Evolutionary conservation across 1,284 basidiomycete genomes (phyloP), one percentile per base, ranked within the genome.

Genomic region (Malassezia brasiliensis): DNA sequence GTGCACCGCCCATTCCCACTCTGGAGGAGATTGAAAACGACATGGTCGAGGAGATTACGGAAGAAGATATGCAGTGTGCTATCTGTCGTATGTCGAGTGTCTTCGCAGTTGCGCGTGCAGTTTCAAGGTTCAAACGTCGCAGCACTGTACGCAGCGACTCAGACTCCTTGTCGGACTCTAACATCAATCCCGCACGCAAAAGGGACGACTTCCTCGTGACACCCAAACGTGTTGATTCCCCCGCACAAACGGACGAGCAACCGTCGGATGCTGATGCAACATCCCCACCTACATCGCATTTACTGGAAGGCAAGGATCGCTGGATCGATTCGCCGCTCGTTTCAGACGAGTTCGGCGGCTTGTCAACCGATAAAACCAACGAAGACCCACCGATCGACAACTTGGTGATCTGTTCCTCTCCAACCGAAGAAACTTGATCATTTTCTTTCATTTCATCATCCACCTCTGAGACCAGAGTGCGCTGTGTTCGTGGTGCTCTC

Each of bases 71-170:
- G 52, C 64, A 69, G 44, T 53, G 61, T 28, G 68, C 70, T 47
- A 71, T 74, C 37, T 64, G 63, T 56, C 62, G 63, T 45, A 72
- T 70, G 39, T 62, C 63, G 37, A 71, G 71, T 50, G 62, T 74
- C 47, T 74, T 74, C 34, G 66, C 70, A 4, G 63, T 73, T 35
- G 72, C 70, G 6, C 61, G 67, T 39, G 72, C 72, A n/a, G 63
- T 74, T 8, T 65, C 64, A 12, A 64, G 66, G 22, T 73, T 74
- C 64, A 73, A 72, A 53, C 40, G 59, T 12, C 20, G 17, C 28
- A 37, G 34, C 37, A 48, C 36, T n/a, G 14, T 38, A 12, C 31
- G 35, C 34, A 28, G 47, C 34, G 47, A 48, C 20, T 32, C 45
- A 11, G 45, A 47, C 5, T 3, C 20, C 32, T 14, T 14, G 5